Percentiles rank a stretch among this genome's conserved stretches.
These are phyloP conservation scores for Pichia cactophila DNA, from an alignment of 1,139 yeast genomes.

Conservation along the genomic window DNA sequence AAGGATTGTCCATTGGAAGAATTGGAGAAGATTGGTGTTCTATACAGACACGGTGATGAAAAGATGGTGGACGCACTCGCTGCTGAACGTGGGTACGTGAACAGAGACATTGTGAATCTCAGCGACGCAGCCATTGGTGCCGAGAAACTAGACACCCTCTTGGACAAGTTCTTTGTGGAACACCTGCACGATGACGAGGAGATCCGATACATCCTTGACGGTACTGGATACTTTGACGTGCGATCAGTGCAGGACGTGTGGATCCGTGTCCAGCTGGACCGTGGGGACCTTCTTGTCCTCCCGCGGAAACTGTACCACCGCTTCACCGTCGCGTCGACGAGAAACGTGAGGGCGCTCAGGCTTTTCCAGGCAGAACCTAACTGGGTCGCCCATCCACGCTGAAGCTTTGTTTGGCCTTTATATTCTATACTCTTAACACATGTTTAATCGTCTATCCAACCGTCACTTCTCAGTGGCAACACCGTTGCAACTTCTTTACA, in stretches of 20 bases:
- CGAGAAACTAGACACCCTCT: constrained; percentile 39
- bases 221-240: constrained; percentile 89
- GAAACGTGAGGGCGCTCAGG: constrained; percentile 47
- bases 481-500: not conserved
- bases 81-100: constrained; percentile 60
- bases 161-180: constrained; percentile 69
- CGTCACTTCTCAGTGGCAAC: not conserved
- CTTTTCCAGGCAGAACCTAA: constrained; percentile 92
- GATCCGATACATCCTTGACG: constrained; percentile 81
- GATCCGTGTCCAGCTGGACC: constrained; percentile 66
- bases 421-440: too few species aligned
- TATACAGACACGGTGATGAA: constrained; percentile 49
- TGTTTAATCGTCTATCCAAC: too few species aligned
- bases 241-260: constrained; percentile 54
- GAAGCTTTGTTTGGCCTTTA: not conserved
- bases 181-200: constrained; percentile 97
- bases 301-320: constrained; percentile 95
- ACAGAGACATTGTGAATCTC: constrained; percentile 66
- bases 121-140: constrained; percentile 49
- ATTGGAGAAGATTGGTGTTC: constrained; percentile 59
- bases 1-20: constrained; percentile 38
- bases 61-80: constrained; percentile 56
- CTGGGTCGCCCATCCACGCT: constrained; percentile 61
- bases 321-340: constrained; percentile 47
- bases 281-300: constrained; percentile 60